A percentile compares a stretch with the other conserved stretches of the same genome.
Conservation (phyloP, 1,284 basidiomycete genomes). For the Waitea zeae region DNA sequence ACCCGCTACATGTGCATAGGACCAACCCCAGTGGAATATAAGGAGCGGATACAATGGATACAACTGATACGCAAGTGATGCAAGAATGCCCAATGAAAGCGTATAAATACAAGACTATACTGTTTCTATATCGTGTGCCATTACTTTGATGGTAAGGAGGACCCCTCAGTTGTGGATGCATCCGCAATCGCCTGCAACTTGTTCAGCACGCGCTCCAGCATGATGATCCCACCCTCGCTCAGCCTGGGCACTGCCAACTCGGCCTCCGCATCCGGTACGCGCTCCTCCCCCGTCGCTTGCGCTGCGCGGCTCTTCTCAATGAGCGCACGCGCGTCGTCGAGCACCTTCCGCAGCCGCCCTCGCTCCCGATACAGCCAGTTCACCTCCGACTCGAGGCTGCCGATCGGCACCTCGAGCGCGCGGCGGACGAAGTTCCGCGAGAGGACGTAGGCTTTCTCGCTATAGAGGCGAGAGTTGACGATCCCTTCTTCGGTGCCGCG, state of each 20-base stretch:
- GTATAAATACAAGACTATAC: too few relatives aligned
- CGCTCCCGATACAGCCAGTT: slow-evolving; percentile 55
- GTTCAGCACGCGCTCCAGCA: slow-evolving; percentile 52
- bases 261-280: slow-evolving; percentile 16
- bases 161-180: too few relatives aligned
- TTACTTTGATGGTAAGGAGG: too few relatives aligned
- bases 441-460: slow-evolving; percentile 84
- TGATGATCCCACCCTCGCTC: slow-evolving; percentile 68
- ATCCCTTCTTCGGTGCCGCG: slow-evolving; percentile 79
- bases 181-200: slow-evolving; percentile 11
- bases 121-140: too few relatives aligned
- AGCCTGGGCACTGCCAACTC: slow-evolving; percentile 62
- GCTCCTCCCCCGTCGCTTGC: slow-evolving; percentile 15
- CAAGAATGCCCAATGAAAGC: too few relatives aligned
- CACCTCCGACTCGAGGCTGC: slow-evolving; percentile 60
- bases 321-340: slow-evolving; percentile 43
- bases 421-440: slow-evolving; percentile 79
- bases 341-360: slow-evolving; percentile 49
- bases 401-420: slow-evolving; percentile 63
- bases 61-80: too few relatives aligned
- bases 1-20: too few relatives aligned
- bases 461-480: slow-evolving; percentile 77
- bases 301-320: slow-evolving; percentile 46
- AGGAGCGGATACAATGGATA: too few relatives aligned
- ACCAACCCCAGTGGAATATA: too few relatives aligned